These are phyloP conservation scores for Petrea volubilis DNA, from an alignment of 257 asterid species.

Conservation along the genomic window DNA sequence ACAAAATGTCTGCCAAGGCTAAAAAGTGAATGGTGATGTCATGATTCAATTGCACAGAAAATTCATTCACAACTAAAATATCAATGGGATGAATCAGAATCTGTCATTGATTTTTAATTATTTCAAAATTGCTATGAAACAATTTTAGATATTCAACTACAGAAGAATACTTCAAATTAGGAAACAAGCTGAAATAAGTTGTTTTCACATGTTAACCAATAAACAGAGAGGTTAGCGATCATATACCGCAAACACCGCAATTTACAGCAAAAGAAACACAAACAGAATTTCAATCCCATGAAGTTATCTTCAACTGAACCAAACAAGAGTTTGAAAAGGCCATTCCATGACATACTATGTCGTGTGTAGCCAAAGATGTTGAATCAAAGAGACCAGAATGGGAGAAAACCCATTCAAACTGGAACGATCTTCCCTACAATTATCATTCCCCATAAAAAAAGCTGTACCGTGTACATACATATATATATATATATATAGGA, in stretches of 20 bases:
- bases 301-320: background rate
- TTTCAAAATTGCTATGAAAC: background rate
- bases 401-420: background rate
- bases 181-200: background rate
- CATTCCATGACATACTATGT: background rate
- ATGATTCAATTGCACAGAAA: background rate
- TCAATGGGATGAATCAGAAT: background rate
- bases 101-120: background rate
- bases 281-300: background rate
- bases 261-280: background rate
- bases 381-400: background rate
- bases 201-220: background rate
- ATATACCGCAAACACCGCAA: background rate
- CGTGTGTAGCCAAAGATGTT: background rate
- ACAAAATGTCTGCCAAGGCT: background rate
- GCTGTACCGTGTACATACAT: background rate
- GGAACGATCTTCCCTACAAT: background rate
- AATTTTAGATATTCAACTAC: background rate
- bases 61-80: slow-evolving; percentile 7
- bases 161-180: slow-evolving; percentile 9
- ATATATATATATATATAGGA: background rate
- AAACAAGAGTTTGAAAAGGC: background rate
- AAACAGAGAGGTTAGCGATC: background rate
- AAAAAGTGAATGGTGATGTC: background rate
- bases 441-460: background rate